phyloP scores from a whole-genome alignment of 768 basidiomycete genomes.

The Tylopilus balloui region DNA sequence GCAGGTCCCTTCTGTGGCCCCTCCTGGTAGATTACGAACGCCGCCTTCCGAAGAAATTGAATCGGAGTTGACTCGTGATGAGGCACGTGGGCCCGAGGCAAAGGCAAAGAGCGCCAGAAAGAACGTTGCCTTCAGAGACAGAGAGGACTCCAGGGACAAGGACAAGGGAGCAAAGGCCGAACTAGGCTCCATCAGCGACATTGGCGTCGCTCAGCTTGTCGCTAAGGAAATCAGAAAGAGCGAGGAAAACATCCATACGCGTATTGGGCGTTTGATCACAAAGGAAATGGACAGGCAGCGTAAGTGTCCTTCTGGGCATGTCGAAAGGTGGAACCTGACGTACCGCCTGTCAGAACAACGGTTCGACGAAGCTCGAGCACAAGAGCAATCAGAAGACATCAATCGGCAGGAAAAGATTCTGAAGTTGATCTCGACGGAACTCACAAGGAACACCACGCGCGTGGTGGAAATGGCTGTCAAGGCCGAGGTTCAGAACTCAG shows the following conservation, averaged over 20 bases:
- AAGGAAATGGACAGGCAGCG: constrained; percentile 92
- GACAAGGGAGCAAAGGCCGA: constrained; percentile 29
- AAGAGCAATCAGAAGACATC: constrained; percentile 78
- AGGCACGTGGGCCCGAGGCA: constrained; percentile 45
- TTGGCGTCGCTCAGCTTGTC: constrained; percentile 53
- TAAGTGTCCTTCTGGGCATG: constrained; percentile 36
- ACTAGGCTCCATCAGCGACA: constrained; percentile 41
- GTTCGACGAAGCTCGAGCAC: constrained; percentile 72
- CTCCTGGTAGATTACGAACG: constrained; percentile 51
- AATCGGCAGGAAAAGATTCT: constrained; percentile 84
- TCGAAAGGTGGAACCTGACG: constrained; percentile 5
- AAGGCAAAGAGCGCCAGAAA: constrained; percentile 51
- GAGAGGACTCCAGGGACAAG: constrained; percentile 42
- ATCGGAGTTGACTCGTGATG: constrained; percentile 57
- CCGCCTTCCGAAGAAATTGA: constrained; percentile 76
- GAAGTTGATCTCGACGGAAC: constrained; percentile 81
- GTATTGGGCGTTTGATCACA: constrained; percentile 72
- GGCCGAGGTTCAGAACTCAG: constrained; percentile 76
- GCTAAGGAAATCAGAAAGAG: constrained; percentile 78
- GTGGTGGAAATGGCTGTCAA: constrained; percentile 90
- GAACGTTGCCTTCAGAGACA: constrained; percentile 61
- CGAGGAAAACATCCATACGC: constrained; percentile 72
- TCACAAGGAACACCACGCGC: constrained; percentile 82
- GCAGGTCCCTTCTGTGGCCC: constrained; percentile 19
- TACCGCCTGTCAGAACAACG: constrained; percentile 59